A percentile compares a stretch with the other conserved stretches of the same genome.
These are phyloP conservation scores for Santalum album DNA, from an alignment of 164 flowering plant genomes.

Conservation along the genomic window DNA sequence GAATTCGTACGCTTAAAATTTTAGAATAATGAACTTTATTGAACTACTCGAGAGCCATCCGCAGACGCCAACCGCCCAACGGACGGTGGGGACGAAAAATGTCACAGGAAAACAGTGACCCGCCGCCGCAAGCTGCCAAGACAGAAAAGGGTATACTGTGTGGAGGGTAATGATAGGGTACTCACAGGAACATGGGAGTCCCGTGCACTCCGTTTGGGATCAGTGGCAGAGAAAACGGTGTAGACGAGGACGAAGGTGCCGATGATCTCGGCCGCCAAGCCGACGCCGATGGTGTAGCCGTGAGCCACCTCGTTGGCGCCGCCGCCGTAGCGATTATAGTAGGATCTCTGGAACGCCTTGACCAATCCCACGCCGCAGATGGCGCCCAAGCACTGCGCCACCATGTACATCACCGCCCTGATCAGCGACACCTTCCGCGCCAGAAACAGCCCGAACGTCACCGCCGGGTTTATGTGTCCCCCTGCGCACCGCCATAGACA, in stretches of 20 bases:
- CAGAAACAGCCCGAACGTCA: conserved; percentile 78
- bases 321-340: conserved; percentile 54
- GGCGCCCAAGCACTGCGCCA: conserved; percentile 88
- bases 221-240: conserved; percentile 96
- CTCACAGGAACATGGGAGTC: conserved; percentile 95
- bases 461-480: conserved; percentile 91
- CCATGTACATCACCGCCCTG: conserved; percentile 68
- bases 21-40: too few species aligned
- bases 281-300: conserved; percentile 71
- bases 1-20: too few species aligned
- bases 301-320: conserved; percentile 52
- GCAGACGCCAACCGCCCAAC: too few species aligned
- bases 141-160: too few species aligned
- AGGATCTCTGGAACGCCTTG: conserved; percentile 61
- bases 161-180: too few species aligned
- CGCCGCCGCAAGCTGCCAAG: too few species aligned
- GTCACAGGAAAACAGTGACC: too few species aligned
- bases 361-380: conserved; percentile 83
- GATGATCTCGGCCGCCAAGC: conserved; percentile 80
- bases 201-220: conserved; percentile 82
- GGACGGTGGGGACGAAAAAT: too few species aligned
- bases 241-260: conserved; percentile 95
- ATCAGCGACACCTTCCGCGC: conserved; percentile 75
- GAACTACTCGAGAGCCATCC: too few species aligned
- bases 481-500: conserved; percentile 30